Evolutionary conservation across 2,329 filamentous ascomycete species (phyloP).

Genomic region (Aspergillus brasiliensis): DNA sequence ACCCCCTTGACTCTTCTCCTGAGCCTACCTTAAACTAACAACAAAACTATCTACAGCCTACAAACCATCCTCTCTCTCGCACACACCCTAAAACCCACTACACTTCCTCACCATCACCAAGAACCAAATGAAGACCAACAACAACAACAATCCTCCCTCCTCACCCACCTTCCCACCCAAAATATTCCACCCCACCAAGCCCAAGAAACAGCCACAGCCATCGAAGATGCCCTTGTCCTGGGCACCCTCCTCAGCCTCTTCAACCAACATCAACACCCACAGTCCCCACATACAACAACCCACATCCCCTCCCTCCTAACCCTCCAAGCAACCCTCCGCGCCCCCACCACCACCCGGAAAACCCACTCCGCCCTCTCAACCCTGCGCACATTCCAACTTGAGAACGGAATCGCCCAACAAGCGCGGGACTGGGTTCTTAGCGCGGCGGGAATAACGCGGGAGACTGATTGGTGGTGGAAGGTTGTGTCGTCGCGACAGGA

Average conservation of each 20-base stretch:
- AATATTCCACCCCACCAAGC: background rate
- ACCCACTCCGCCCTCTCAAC: background rate
- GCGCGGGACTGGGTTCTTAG: background rate
- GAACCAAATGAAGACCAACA: too few species aligned
- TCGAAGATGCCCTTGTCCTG: conserved; percentile 3
- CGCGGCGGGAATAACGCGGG: background rate
- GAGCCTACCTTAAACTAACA: background rate
- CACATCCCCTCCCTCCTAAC: background rate
- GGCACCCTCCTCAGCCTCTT: conserved; percentile 2
- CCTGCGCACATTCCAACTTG: background rate
- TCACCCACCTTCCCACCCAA: background rate
- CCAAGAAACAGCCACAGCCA: background rate
- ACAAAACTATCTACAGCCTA: background rate
- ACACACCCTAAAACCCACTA: background rate
- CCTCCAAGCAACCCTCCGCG: background rate
- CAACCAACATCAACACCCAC: background rate
- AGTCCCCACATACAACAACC: background rate
- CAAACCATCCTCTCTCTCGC: background rate
- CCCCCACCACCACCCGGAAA: background rate
- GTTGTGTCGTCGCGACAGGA: background rate
- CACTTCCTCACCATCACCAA: background rate
- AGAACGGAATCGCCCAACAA: background rate
- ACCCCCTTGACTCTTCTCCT: background rate
- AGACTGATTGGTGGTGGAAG: conserved; percentile 5
- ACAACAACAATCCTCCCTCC: background rate